Evolutionary conservation across 2,329 filamentous ascomycete genomes (phyloP).

Genomic region (Fusarium sp.): DNA sequence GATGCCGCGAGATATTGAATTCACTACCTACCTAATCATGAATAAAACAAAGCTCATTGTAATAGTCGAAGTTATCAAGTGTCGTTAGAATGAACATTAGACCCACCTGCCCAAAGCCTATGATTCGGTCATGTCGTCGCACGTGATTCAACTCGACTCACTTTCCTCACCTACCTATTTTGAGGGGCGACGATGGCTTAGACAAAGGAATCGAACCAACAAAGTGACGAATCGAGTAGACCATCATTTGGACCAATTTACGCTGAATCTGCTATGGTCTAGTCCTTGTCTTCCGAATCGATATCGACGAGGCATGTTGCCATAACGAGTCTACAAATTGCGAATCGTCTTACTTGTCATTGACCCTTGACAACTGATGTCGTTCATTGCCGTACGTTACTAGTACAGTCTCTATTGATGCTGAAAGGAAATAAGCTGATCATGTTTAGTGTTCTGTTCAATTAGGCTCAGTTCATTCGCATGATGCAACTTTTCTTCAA

Average conservation of each 20-base stretch:
- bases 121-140: conserved; percentile 39
- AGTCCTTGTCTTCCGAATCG: conserved; percentile 14
- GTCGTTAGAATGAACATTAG: conserved; percentile 33
- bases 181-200: conserved; percentile 43
- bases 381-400: conserved; percentile 7
- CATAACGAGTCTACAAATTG: conserved; percentile 18
- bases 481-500: conserved; percentile 43
- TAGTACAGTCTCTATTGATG: conserved; percentile 11
- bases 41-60: conserved; percentile 20
- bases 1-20: neutral
- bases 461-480: conserved; percentile 13
- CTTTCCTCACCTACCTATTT: conserved; percentile 33
- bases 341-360: conserved; percentile 27
- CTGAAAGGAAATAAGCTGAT: conserved; percentile 26
- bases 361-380: conserved; percentile 9
- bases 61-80: conserved; percentile 15
- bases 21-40: neutral
- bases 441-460: conserved; percentile 5
- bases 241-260: conserved; percentile 24
- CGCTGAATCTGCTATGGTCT: conserved; percentile 30
- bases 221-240: conserved; percentile 30
- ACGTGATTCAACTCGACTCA: conserved; percentile 40
- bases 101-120: conserved; percentile 30
- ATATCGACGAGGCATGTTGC: conserved; percentile 15
- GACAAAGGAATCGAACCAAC: conserved; percentile 24